Conservation (phyloP, 352 stramenopile genomes). For the Sclerospora graminicola region DNA sequence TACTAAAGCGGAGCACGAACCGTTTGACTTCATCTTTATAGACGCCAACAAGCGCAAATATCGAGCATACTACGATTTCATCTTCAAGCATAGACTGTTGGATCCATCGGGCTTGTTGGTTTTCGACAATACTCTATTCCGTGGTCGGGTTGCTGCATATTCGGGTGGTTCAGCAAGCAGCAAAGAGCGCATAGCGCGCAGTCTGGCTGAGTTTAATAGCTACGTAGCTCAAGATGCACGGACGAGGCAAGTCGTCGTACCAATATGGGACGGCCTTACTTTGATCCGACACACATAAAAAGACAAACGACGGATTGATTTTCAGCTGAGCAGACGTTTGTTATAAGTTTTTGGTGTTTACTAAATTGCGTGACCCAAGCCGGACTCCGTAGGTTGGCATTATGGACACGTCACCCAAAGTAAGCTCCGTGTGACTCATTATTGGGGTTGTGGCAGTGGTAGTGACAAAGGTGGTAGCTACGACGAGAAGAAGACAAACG, state of each 20-base stretch:
- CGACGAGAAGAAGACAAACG: too few relatives aligned
- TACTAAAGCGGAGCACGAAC: slow-evolving; percentile 4
- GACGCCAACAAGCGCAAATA: slow-evolving; percentile 91
- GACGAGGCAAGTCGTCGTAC: slow-evolving; percentile 77
- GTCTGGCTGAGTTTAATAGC: slow-evolving; percentile 85
- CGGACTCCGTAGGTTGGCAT: too few relatives aligned
- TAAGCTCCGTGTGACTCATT: too few relatives aligned
- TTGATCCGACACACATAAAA: slow-evolving; percentile 14
- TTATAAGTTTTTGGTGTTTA: too few relatives aligned
- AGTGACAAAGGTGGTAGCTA: too few relatives aligned
- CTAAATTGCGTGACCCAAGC: too few relatives aligned
- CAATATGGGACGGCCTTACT: slow-evolving; percentile 88
- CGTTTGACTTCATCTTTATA: slow-evolving; percentile 92
- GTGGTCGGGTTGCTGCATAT: slow-evolving; percentile 79
- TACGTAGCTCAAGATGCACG: slow-evolving; percentile 67
- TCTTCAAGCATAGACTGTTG: slow-evolving; percentile 62
- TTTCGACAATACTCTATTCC: slow-evolving; percentile 92
- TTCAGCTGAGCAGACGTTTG: too few relatives aligned
- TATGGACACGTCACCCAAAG: too few relatives aligned
- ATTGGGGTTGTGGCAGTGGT: too few relatives aligned
- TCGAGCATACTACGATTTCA: slow-evolving; percentile 76
- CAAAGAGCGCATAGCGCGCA: slow-evolving; percentile 47
- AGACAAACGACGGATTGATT: too few relatives aligned
- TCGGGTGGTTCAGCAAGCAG: slow-evolving; percentile 23
- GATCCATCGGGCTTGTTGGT: slow-evolving; percentile 69